Conservation (phyloP, 1,284 basidiomycete species). For the Inonotus obliquus region DNA sequence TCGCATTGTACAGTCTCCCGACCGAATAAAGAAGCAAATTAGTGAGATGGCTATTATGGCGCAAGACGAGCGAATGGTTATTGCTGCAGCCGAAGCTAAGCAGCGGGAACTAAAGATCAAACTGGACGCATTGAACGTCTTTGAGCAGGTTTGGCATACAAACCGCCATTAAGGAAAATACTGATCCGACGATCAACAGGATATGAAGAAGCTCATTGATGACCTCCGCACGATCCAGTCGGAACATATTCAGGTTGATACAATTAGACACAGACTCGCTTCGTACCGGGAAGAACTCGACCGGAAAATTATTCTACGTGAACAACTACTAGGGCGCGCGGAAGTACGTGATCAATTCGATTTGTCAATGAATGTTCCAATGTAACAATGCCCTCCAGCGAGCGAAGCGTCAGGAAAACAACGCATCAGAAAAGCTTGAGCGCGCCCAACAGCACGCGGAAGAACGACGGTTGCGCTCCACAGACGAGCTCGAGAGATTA, state of each 20-base stretch:
- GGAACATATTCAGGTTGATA: conserved; percentile 58
- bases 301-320: conserved; percentile 65
- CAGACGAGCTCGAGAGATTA: conserved; percentile 64
- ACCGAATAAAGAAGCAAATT: conserved; percentile 79
- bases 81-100: conserved; percentile 63
- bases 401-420: conserved; percentile 20
- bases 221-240: conserved; percentile 69
- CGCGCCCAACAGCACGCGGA: conserved; percentile 70
- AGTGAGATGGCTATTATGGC: conserved; percentile 60
- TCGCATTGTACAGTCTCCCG: conserved; percentile 83
- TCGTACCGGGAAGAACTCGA: conserved; percentile 64
- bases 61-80: conserved; percentile 55
- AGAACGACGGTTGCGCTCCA: conserved; percentile 65
- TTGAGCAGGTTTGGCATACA: conserved; percentile 56
- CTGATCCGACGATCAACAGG: conserved; percentile 36
- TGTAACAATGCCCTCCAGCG: conserved; percentile 44
- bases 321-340: conserved; percentile 58
- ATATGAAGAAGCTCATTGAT: conserved; percentile 61
- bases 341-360: conserved; percentile 43
- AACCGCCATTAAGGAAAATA: neutral
- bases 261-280: conserved; percentile 56
- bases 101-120: conserved; percentile 73
- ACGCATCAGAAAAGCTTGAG: conserved; percentile 30
- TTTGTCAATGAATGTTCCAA: neutral
- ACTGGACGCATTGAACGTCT: conserved; percentile 60